Evolutionary conservation across 495 filamentous ascomycete species (phyloP).

Genomic region (Hypoxylon lenormandii): DNA sequence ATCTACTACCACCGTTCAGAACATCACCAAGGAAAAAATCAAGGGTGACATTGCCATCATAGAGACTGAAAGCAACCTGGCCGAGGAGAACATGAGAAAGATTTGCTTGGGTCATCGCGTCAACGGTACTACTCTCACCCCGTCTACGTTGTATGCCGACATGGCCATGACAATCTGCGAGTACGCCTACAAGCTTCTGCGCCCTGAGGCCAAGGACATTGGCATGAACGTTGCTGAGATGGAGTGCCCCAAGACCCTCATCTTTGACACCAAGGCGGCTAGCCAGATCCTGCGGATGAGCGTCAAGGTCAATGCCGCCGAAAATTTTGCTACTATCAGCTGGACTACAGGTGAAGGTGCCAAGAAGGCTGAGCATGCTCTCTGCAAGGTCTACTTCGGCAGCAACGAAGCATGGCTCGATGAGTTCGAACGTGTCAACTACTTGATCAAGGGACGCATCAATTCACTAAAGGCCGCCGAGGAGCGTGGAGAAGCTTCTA

Average conservation of each 20-base stretch:
- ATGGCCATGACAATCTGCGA: constrained; percentile 80
- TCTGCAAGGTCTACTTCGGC: constrained; percentile 64
- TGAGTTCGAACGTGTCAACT: constrained; percentile 68
- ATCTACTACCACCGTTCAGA: constrained; percentile 64
- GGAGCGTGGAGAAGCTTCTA: constrained; percentile 65
- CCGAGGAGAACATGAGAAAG: constrained; percentile 68
- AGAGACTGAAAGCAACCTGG: constrained; percentile 75
- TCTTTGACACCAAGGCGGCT: constrained; percentile 67
- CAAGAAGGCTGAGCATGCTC: constrained; percentile 62
- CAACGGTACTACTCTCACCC: constrained; percentile 68
- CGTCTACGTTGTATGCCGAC: constrained; percentile 77
- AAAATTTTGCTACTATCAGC: constrained; percentile 54
- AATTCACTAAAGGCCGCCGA: constrained; percentile 65
- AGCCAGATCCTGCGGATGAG: constrained; percentile 63
- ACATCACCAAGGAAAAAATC: constrained; percentile 67
- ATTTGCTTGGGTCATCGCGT: constrained; percentile 78
- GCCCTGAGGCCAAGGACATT: constrained; percentile 65
- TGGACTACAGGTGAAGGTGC: constrained; percentile 60
- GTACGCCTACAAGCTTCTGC: constrained; percentile 71
- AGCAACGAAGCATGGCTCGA: constrained; percentile 60
- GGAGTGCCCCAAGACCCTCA: constrained; percentile 76
- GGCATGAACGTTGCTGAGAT: constrained; percentile 73
- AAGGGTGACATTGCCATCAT: constrained; percentile 67
- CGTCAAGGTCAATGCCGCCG: constrained; percentile 55
- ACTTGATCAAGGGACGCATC: constrained; percentile 67